Evolutionary conservation across 352 stramenopile species (phyloP).

Genomic region (Phytophthora sp.): DNA sequence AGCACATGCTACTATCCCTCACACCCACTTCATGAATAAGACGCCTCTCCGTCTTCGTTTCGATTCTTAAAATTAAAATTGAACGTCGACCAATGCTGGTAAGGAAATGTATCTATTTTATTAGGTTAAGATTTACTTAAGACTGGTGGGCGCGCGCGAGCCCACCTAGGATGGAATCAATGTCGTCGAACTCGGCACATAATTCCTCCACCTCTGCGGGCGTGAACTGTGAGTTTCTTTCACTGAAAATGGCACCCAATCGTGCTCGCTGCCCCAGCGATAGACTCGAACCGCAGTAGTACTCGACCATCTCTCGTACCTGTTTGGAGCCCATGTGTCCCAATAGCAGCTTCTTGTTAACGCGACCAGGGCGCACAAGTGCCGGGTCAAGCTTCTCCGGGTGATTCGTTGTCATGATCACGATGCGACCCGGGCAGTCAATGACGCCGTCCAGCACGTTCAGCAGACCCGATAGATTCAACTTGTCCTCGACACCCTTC

Average conservation of each 20-base stretch:
- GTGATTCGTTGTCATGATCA: constrained; percentile 95
- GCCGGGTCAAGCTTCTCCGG: constrained; percentile 93
- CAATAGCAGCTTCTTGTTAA: constrained; percentile 89
- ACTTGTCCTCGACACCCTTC: constrained; percentile 47
- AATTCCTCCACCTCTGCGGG: constrained; percentile 63
- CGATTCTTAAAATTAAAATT: too few relatives aligned
- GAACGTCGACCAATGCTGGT: too few relatives aligned
- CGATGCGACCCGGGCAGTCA: constrained; percentile 89
- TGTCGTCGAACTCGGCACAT: constrained; percentile 53
- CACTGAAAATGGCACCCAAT: constrained; percentile 24
- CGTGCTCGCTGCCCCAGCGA: constrained; percentile 24
- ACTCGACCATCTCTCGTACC: constrained; percentile 70
- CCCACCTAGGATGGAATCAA: constrained; percentile 46
- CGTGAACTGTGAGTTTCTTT: constrained; percentile 32
- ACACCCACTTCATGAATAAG: too few relatives aligned
- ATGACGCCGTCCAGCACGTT: constrained; percentile 92
- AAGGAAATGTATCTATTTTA: background rate
- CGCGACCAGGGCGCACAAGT: constrained; percentile 88
- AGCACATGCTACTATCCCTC: too few relatives aligned
- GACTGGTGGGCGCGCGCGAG: constrained; percentile 13
- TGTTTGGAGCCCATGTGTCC: constrained; percentile 59
- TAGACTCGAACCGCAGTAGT: constrained; percentile 58
- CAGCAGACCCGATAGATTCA: constrained; percentile 85
- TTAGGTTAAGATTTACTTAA: background rate
- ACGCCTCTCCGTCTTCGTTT: too few relatives aligned